Evolutionary conservation across 2,329 filamentous ascomycete genomes (phyloP).

Genomic region (Periconia digitata): DNA sequence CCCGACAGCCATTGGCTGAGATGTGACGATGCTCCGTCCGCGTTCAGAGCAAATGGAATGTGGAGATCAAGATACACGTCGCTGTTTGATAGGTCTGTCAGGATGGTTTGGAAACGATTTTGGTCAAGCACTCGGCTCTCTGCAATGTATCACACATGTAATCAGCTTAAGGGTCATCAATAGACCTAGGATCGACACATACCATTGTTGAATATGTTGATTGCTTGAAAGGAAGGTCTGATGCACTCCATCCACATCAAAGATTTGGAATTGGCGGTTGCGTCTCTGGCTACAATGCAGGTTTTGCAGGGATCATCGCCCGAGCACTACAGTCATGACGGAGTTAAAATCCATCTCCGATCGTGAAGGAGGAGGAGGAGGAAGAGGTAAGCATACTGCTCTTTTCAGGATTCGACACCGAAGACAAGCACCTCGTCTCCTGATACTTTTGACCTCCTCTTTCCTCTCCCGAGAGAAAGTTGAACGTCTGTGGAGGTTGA

Average conservation of each 20-base stretch:
- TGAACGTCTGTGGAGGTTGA: constrained; percentile 13
- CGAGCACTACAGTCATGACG: constrained; percentile 16
- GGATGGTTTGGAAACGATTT: constrained; percentile 11
- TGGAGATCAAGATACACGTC: constrained; percentile 22
- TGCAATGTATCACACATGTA: background rate
- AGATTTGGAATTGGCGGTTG: constrained; percentile 13
- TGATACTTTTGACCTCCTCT: constrained; percentile 15
- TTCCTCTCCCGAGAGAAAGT: constrained; percentile 13
- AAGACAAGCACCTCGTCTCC: constrained; percentile 16
- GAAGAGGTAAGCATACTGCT: constrained; percentile 10
- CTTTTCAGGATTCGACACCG: constrained; percentile 17
- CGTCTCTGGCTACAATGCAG: constrained; percentile 12
- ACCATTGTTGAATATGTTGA: constrained; percentile 18
- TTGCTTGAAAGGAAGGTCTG: constrained; percentile 16
- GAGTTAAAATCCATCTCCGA: background rate
- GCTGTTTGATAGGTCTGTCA: constrained; percentile 14
- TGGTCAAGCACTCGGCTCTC: constrained; percentile 2
- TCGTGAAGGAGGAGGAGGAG: too few relatives aligned
- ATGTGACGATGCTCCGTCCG: constrained; percentile 18
- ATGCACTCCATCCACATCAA: constrained; percentile 23
- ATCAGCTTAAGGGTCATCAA: too few relatives aligned
- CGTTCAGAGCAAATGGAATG: constrained; percentile 19
- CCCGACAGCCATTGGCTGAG: constrained; percentile 18
- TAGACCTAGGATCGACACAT: background rate
- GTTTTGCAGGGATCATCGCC: constrained; percentile 21